A percentile compares a stretch with the other conserved stretches of the same genome.
Evolutionary conservation across 805 yeast species (phyloP).

Genomic region (Monosporozyma servazzii): DNA sequence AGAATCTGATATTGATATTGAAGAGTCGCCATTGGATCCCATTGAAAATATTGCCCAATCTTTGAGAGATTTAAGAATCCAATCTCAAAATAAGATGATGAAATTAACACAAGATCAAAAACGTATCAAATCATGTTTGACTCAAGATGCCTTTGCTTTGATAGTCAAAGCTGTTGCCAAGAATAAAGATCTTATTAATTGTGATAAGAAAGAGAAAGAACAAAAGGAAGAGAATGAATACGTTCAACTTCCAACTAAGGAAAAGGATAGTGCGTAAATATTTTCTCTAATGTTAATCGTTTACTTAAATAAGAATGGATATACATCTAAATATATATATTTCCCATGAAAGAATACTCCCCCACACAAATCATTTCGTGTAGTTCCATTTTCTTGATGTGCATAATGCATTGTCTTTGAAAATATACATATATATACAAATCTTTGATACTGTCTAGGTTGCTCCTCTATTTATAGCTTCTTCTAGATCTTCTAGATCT

Average conservation of each 20-base stretch:
- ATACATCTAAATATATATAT: not conserved
- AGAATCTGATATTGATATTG: constrained; percentile 29
- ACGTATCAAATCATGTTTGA: constrained; percentile 33
- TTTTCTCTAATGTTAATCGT: not conserved
- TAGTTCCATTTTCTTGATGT: not conserved
- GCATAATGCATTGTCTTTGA: not conserved
- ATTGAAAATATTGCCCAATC: constrained; percentile 18
- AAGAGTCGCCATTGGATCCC: constrained; percentile 13
- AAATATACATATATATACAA: not conserved
- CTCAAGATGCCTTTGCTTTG: constrained; percentile 55
- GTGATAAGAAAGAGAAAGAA: constrained; percentile 6
- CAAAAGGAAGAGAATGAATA: constrained; percentile 8
- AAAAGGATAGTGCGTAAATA: not conserved
- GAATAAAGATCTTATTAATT: constrained; percentile 39
- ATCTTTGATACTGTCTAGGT: not conserved
- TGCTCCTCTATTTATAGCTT: not conserved
- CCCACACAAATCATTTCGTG: not conserved
- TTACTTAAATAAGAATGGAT: not conserved
- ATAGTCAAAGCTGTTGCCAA: constrained; percentile 60
- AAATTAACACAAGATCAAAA: constrained; percentile 8
- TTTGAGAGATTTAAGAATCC: constrained; percentile 8
- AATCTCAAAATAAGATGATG: constrained; percentile 6
- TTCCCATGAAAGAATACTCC: not conserved
- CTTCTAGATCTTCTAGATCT: not conserved
- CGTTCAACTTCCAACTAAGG: not conserved